phyloP scores from a whole-genome alignment of 2,329 filamentous ascomycete species.

The Aspergillus sp. region DNA sequence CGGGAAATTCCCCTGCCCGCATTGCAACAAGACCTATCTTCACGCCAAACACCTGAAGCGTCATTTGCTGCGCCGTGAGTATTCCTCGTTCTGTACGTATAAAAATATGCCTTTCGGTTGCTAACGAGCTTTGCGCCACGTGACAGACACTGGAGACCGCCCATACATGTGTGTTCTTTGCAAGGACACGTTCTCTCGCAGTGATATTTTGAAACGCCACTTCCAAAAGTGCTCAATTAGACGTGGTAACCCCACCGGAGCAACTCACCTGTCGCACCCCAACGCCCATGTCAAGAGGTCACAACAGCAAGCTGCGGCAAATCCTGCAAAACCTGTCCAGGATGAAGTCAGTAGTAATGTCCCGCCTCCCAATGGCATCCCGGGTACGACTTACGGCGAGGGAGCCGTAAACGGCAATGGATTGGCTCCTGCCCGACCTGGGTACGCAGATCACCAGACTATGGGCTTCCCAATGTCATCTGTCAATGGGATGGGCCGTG shows the following conservation, averaged over 20 bases:
- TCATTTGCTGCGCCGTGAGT: conserved; percentile 93
- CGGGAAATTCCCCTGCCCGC: conserved; percentile 95
- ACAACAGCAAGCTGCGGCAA: conserved; percentile 41
- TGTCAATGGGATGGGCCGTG: conserved; percentile 43
- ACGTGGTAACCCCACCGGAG: conserved; percentile 91
- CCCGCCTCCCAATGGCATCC: conserved; percentile 44
- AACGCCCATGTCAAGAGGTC: conserved; percentile 82
- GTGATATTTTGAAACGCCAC: conserved; percentile 97
- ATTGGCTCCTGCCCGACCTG: conserved; percentile 38
- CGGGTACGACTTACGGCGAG: conserved; percentile 44
- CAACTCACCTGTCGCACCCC: conserved; percentile 90
- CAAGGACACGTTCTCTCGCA: conserved; percentile 95
- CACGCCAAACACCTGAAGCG: conserved; percentile 97
- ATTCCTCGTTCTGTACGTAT: background rate
- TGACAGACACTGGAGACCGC: conserved; percentile 87
- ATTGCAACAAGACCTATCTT: conserved; percentile 97
- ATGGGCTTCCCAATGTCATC: conserved; percentile 44
- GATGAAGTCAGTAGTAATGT: conserved; percentile 47
- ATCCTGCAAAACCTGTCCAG: conserved; percentile 43
- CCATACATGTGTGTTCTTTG: conserved; percentile 98
- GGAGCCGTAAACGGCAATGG: conserved; percentile 44
- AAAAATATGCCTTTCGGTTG: conserved; percentile 1
- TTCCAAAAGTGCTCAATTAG: conserved; percentile 99
- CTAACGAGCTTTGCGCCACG: conserved; percentile 26
- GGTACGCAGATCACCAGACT: conserved; percentile 43